phyloP scores from a whole-genome alignment of 805 yeast genomes.

The Candida xyloterini region DNA sequence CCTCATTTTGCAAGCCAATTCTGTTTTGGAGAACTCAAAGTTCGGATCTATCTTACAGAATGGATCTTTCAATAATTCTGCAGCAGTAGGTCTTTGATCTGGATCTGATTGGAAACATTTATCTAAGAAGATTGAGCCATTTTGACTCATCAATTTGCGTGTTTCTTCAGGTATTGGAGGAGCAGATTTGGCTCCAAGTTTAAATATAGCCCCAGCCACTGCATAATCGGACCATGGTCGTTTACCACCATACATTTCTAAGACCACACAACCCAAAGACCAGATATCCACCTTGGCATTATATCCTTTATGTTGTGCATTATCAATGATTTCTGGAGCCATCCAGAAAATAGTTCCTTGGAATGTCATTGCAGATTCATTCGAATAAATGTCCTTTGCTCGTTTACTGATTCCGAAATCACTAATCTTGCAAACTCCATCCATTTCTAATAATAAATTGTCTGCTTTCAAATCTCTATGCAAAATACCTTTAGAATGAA shows the following conservation, averaged over 20 bases:
- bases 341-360: slow-evolving; percentile 99
- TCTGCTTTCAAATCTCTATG: slow-evolving; percentile 97
- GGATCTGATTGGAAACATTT: slow-evolving; percentile 78
- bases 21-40: slow-evolving; percentile 31
- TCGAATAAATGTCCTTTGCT: slow-evolving; percentile 79
- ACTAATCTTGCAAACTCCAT: slow-evolving; percentile 92
- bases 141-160: slow-evolving; percentile 53
- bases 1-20: slow-evolving; percentile 31
- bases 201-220: slow-evolving; percentile 91
- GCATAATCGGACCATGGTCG: slow-evolving; percentile 97
- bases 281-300: slow-evolving; percentile 98
- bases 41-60: slow-evolving; percentile 27
- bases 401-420: slow-evolving; percentile 95
- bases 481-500: slow-evolving; percentile 81
- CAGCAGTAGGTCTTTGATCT: slow-evolving; percentile 84
- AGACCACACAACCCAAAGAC: slow-evolving; percentile 95
- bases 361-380: slow-evolving; percentile 87
- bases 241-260: slow-evolving; percentile 97
- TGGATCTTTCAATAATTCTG: slow-evolving; percentile 50
- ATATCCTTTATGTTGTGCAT: slow-evolving; percentile 81
- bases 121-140: slow-evolving; percentile 70
- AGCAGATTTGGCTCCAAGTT: slow-evolving; percentile 79
- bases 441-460: slow-evolving; percentile 79
- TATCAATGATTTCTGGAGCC: slow-evolving; percentile 98
- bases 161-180: slow-evolving; percentile 98